Conservation (phyloP, 2,329 filamentous ascomycete genomes). For the Daldinia sp. region DNA sequence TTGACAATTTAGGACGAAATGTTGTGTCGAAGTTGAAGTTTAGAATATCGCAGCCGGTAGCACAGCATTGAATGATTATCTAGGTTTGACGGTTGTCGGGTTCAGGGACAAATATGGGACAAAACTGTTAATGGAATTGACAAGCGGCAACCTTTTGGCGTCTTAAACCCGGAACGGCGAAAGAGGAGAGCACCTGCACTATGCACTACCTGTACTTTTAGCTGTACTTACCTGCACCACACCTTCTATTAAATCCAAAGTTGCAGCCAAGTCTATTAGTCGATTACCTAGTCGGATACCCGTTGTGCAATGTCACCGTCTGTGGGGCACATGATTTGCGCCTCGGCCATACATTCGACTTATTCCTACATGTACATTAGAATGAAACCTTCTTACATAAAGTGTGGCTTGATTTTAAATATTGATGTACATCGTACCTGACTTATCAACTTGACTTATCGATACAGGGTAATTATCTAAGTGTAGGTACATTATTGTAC, state of each 20-base stretch:
- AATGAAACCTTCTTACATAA: conserved; percentile 10
- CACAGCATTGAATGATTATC: conserved; percentile 33
- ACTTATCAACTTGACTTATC: conserved; percentile 30
- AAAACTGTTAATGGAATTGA: conserved; percentile 23
- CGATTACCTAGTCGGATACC: conserved; percentile 4
- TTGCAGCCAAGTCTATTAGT: conserved; percentile 15
- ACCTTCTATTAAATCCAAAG: conserved; percentile 19
- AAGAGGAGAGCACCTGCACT: conserved; percentile 23
- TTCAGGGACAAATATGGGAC: conserved; percentile 29
- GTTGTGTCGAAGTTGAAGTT: conserved; percentile 8
- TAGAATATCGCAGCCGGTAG: conserved; percentile 31
- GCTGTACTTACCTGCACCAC: conserved; percentile 13
- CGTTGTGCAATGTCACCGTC: conserved; percentile 25
- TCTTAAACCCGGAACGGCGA: conserved; percentile 39
- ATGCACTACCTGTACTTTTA: conserved; percentile 6
- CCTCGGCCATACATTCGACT: conserved; percentile 18
- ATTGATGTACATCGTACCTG: conserved; percentile 26
- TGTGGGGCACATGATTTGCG: conserved; percentile 39
- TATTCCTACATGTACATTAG: background rate
- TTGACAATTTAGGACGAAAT: conserved; percentile 17
- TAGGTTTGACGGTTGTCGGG: background rate
- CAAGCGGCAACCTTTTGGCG: conserved; percentile 7
- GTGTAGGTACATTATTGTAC: background rate
- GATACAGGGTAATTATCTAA: background rate
- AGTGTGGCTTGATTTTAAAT: conserved; percentile 37